phyloP scores from a whole-genome alignment of 306 rosid species.

The Erythrophleum fordii region DNA sequence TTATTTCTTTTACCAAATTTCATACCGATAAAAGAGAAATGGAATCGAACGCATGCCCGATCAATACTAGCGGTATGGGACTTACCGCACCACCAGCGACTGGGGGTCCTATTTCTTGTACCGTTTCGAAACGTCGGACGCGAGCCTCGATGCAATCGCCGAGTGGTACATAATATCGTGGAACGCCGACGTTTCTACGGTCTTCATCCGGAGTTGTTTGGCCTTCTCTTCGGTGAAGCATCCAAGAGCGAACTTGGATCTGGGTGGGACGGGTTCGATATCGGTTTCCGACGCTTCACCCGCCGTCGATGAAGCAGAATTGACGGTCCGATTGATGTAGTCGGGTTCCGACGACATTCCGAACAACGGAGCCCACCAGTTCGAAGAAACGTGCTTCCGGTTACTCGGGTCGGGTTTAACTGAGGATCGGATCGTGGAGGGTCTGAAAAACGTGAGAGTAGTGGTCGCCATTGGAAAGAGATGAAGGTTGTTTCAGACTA shows the following conservation, averaged over 20 bases:
- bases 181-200: slow-evolving; percentile 61
- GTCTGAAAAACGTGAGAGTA: slow-evolving; percentile 43
- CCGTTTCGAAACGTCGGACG: slow-evolving; percentile 52
- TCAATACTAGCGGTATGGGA: background rate
- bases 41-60: background rate
- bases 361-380: slow-evolving; percentile 76
- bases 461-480: slow-evolving; percentile 52
- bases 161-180: slow-evolving; percentile 86
- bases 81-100: background rate
- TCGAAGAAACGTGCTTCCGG: slow-evolving; percentile 40
- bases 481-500: background rate
- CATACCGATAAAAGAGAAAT: slow-evolving; percentile 37
- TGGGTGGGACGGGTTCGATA: slow-evolving; percentile 18
- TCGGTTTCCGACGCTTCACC: slow-evolving; percentile 2
- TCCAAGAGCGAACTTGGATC: slow-evolving; percentile 49
- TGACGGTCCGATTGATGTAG: slow-evolving; percentile 43
- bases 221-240: slow-evolving; percentile 85
- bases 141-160: slow-evolving; percentile 79
- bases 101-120: slow-evolving; percentile 13
- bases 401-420: slow-evolving; percentile 46
- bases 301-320: background rate
- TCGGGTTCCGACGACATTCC: slow-evolving; percentile 70
- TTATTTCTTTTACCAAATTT: background rate
- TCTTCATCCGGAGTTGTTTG: slow-evolving; percentile 65
- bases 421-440: slow-evolving; percentile 47